phyloP scores from a whole-genome alignment of 371 early-diverging fungal species.

The Mucor saturninus region DNA sequence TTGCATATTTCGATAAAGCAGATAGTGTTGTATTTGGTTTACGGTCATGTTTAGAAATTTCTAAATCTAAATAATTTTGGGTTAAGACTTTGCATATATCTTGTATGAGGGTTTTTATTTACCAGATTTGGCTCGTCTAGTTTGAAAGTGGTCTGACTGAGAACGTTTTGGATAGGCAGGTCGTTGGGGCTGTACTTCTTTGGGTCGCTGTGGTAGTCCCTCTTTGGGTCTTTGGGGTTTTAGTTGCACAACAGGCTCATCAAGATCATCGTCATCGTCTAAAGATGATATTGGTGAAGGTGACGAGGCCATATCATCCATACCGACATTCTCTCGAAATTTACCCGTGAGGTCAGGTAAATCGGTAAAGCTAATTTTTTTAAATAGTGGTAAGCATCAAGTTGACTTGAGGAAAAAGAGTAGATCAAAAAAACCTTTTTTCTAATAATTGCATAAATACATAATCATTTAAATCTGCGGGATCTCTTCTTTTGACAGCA shows the following conservation, averaged over 20 bases:
- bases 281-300: slow-evolving; percentile 2
- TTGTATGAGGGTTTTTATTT: not conserved
- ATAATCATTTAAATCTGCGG: slow-evolving; percentile 15
- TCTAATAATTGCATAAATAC: slow-evolving; percentile 19
- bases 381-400: no score
- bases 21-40: not conserved
- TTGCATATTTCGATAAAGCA: not conserved
- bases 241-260: not conserved
- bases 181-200: not conserved
- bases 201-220: not conserved
- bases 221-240: not conserved
- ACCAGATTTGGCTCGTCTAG: not conserved
- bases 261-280: not conserved
- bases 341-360: slow-evolving; percentile 2
- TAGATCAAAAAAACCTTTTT: slow-evolving; percentile 11
- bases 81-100: not conserved
- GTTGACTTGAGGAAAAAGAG: not conserved
- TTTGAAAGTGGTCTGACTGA: not conserved
- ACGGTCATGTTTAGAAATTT: not conserved
- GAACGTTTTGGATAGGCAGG: no score
- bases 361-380: slow-evolving; percentile 4
- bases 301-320: slow-evolving; percentile 18
- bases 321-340: slow-evolving; percentile 16
- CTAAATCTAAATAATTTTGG: not conserved
- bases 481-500: slow-evolving; percentile 12